Evolutionary conservation across 2,329 filamentous ascomycete genomes (phyloP).

Genomic region (Aspergillus japonicus): DNA sequence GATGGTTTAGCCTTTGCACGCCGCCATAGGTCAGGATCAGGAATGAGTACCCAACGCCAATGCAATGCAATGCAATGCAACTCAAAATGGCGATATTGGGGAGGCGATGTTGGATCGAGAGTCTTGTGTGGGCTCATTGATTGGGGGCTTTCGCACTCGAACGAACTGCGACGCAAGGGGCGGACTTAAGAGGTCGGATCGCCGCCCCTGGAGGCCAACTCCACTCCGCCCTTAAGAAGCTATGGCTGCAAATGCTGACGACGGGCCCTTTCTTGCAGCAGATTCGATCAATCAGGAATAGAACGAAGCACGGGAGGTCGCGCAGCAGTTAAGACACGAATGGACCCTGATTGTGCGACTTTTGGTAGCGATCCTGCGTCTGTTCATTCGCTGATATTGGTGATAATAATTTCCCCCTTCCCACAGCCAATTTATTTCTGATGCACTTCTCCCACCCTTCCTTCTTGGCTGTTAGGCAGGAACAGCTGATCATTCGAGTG

Average conservation of each 20-base stretch:
- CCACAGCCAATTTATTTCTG: not conserved
- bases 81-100: constrained; percentile 21
- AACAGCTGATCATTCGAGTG: constrained; percentile 1
- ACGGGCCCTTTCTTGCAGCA: constrained; percentile 19
- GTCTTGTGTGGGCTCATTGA: constrained; percentile 7
- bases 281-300: constrained; percentile 13
- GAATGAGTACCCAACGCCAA: constrained; percentile 15
- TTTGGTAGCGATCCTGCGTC: constrained; percentile 10
- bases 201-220: constrained; percentile 7
- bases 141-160: constrained; percentile 11
- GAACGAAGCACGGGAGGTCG: constrained; percentile 15
- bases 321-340: constrained; percentile 17
- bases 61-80: constrained; percentile 29
- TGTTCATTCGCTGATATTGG: constrained; percentile 7
- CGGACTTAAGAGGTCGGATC: constrained; percentile 11
- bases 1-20: constrained; percentile 6
- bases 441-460: not conserved
- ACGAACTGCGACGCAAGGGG: constrained; percentile 21
- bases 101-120: constrained; percentile 8
- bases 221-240: constrained; percentile 9
- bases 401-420: not conserved
- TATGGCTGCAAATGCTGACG: constrained; percentile 10
- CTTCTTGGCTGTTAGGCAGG: not conserved
- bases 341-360: constrained; percentile 10
- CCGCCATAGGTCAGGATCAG: constrained; percentile 8